Evolutionary conservation across 345 rosid species (phyloP), one percentile per base, ranked within the genome.

Genomic region (Citrus cavaleriei): DNA sequence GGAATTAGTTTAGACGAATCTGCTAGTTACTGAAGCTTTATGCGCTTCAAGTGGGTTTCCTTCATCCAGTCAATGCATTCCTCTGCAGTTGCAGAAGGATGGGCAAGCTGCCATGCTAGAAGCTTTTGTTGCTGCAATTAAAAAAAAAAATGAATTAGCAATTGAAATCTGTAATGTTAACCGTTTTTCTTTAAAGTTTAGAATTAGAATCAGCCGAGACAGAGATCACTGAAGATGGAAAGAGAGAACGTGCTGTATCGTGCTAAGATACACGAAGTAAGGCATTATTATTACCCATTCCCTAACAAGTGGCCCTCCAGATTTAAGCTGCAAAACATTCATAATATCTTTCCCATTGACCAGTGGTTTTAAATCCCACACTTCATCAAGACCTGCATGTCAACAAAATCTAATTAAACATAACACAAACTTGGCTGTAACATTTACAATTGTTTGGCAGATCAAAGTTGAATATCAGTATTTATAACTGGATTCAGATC

Each of bases 51-150:
- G 79, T 91, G 84, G 9, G 88, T 82, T 84, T 90, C 83, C 82
- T 79, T 91, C 95, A 95, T 95, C 98, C 98, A 95, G 30, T 91
- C 95, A n/a, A 92, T 86, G 81, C 95, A 93, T 86, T 95, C 94
- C 66, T 93, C 94, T 0, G 89, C 78, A 38, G 92, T 87, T 35
- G 94, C 93, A 6, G 84, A 73, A 10, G 95, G 95, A 79, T 90
- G 84, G 30, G 93, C 93, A 10, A 95, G 89, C 89, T 95, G 97
- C 98, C 98, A 95, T 58, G 90, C 91, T 8, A 91, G 82, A 59
- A 91, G 66, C 61, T 89, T 92, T 77, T 90, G 91, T 89, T 95
- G 95, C 98, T 95, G 97, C 82, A 67, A 79, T 65, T 59, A 0
- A 19, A 67, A 77, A 37, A 81, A 73, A 84, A 19, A 70, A 40